Evolutionary conservation across 345 rosid species (phyloP), one percentile per base, ranked within the genome.

Genomic region (Erysimum cheiranthoides): DNA sequence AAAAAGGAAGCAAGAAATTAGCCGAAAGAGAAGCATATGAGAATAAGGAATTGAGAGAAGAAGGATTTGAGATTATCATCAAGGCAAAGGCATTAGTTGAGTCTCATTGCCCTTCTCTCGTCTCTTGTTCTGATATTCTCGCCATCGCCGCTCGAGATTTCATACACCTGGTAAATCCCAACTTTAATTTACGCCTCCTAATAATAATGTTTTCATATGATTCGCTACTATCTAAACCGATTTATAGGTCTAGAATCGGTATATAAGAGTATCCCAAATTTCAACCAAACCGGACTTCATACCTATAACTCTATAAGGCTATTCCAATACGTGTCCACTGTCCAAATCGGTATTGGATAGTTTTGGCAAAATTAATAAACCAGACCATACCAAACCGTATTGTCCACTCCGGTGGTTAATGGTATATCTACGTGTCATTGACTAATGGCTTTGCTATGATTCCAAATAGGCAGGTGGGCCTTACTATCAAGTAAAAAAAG

Each of bases 71-170:
- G 51, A 84, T 73, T 2, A 71, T 93, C 56, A 78, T 46, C 9
- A 84, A 82, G 59, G 96, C 98, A 54, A 91, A 91, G 80, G 77
- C 87, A 35, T 36, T 89, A 80, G 87, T 93, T 61, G 98, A 93
- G 69, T 85, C 80, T 78, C 88, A 85, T 34, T 93, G 97, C 70
- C 98, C 96, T 52, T 88, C 88, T 32, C 84, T 84, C 52, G 96
- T 93, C 43, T 93, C 98, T 30, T 91, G 98, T 70, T 87, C 98
- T 31, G 93, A 93, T 71, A 90, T 93, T 75, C 96, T 91, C 34
- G 92, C 97, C 32, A 84, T 93, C 36, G 88, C 96, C 12, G 89
- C 97, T 70, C 83, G 98, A 82, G 97, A 93, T 80, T 93, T 70
- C 77, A 70, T 76, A 27, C 75, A 76, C 59, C 49, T 74, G 66